These are phyloP conservation scores for Boletus speciosus DNA, from an alignment of 768 basidiomycete genomes.

Conservation along the genomic window DNA sequence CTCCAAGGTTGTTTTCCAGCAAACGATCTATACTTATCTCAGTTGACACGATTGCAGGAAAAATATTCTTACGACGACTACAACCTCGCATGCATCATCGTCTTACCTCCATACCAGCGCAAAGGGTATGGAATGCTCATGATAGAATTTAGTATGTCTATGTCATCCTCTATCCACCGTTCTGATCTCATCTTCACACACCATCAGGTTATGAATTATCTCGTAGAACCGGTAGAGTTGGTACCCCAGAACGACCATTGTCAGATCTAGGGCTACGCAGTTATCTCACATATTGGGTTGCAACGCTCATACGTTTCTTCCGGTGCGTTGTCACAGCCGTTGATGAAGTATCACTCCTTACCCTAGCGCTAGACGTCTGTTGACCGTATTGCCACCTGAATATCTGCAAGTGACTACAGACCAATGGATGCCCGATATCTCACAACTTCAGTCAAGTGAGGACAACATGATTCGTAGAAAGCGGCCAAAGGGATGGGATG, in stretches of 20 bases:
- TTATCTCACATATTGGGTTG: conserved; percentile 87
- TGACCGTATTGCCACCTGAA: conserved; percentile 60
- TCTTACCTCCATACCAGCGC: conserved; percentile 88
- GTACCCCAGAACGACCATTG: conserved; percentile 92
- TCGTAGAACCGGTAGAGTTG: conserved; percentile 69
- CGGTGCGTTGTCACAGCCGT: conserved; percentile 40
- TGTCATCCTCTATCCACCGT: conserved; percentile 26
- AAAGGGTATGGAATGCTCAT: conserved; percentile 91
- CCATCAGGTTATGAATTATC: conserved; percentile 87
- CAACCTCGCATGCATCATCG: conserved; percentile 95
- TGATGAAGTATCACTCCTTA: neutral
- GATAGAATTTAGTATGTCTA: conserved; percentile 96
- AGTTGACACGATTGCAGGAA: conserved; percentile 49
- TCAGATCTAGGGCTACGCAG: conserved; percentile 90
- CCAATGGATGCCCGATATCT: conserved; percentile 43
- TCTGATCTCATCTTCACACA: neutral
- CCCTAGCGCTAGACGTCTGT: conserved; percentile 42
- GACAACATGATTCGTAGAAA: conserved; percentile 37
- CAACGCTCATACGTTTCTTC: conserved; percentile 81
- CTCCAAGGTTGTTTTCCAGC: conserved; percentile 46
- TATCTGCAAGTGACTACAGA: conserved; percentile 42
- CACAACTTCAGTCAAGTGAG: conserved; percentile 31
- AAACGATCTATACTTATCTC: neutral
- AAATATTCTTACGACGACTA: conserved; percentile 95
- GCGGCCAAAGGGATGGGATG: conserved; percentile 69